Evolutionary conservation across 768 basidiomycete genomes (phyloP), one percentile per base, ranked within the genome.

Genomic region (Fibroporia radiculosa): DNA sequence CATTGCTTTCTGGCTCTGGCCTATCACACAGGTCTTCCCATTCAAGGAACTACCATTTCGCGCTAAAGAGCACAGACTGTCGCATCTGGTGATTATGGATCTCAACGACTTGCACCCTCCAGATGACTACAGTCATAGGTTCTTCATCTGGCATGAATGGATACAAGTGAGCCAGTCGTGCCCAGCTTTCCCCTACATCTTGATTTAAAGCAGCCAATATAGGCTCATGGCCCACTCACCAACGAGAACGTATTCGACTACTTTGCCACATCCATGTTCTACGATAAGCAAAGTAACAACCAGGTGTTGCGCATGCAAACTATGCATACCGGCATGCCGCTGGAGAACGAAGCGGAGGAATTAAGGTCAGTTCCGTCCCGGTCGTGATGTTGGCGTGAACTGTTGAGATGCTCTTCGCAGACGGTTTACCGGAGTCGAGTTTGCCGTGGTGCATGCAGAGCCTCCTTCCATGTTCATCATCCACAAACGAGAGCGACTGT

Each of bases 271-370:
- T 92, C 89, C 23, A 91, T 91, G 79, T 93, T 92, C 69, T 95
- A 91, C 61, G 91, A 93, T 66, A 89, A 89, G 63, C 85, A 88
- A 65, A 91, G 86, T 66, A 93, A 84, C 63, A 95, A 95, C 62
- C 87, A 92, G 56, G 81, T 86, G 24, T 68, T 95, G 34, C 83
- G 90, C 54, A 95, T 95, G 92, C 92, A 95, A 63, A 93, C 88
- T 0, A 82, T 84, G 68, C 84, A 89, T 57, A 84, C 85, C 0
- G 88, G 84, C n/a, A 66, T 77, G 23, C 77, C 84, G 8, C 66
- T 90, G 45, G 67, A 73, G 6, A 84, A 93, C 52, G 92, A 93
- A 61, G 80, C 82, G 8, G 87, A 87, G 51, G 88, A 93, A 59
- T 78, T 95, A 50, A 89, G 71, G 91, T 87, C 62, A 51, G 79